phyloP scores from a whole-genome alignment of 2,329 filamentous ascomycete genomes.

The Sclerotinia minor region DNA sequence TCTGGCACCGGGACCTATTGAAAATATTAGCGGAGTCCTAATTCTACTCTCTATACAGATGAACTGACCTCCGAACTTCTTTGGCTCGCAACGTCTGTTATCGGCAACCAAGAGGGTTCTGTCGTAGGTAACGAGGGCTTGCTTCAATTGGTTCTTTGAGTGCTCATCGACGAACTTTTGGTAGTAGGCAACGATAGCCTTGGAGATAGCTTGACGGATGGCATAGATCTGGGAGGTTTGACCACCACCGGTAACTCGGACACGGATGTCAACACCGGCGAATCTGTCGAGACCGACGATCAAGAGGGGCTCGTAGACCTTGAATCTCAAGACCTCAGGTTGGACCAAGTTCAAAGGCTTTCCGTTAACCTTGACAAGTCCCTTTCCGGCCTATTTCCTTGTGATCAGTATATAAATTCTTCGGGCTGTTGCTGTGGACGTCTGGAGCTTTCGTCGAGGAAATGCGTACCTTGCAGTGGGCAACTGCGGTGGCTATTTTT shows the following conservation, averaged over 20 bases:
- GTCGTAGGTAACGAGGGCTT: slow-evolving; percentile 93
- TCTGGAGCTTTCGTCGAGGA: background rate
- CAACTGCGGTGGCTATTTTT: slow-evolving; percentile 64
- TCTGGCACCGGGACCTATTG: slow-evolving; percentile 88
- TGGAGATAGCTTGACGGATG: slow-evolving; percentile 98
- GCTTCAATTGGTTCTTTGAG: slow-evolving; percentile 99
- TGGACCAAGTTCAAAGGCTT: slow-evolving; percentile 91
- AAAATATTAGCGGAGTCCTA: slow-evolving; percentile 32
- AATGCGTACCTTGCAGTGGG: slow-evolving; percentile 71
- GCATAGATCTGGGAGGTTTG: slow-evolving; percentile 98
- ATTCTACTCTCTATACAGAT: slow-evolving; percentile 1
- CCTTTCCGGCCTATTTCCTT: slow-evolving; percentile 65
- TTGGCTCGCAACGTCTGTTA: slow-evolving; percentile 98
- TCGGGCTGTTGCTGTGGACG: background rate
- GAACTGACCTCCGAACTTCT: slow-evolving; percentile 68
- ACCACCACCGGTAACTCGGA: slow-evolving; percentile 94
- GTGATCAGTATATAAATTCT: slow-evolving; percentile 29
- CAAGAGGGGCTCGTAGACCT: slow-evolving; percentile 99
- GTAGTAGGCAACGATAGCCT: slow-evolving; percentile 97
- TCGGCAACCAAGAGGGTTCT: slow-evolving; percentile 97
- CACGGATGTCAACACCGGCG: slow-evolving; percentile 93
- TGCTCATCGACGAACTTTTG: slow-evolving; percentile 99
- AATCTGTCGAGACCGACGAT: slow-evolving; percentile 98
- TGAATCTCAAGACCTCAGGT: slow-evolving; percentile 97
- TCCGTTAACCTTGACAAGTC: slow-evolving; percentile 98